Conservation (phyloP, 441 rosid species). For the Syzygium syzygioides region DNA sequence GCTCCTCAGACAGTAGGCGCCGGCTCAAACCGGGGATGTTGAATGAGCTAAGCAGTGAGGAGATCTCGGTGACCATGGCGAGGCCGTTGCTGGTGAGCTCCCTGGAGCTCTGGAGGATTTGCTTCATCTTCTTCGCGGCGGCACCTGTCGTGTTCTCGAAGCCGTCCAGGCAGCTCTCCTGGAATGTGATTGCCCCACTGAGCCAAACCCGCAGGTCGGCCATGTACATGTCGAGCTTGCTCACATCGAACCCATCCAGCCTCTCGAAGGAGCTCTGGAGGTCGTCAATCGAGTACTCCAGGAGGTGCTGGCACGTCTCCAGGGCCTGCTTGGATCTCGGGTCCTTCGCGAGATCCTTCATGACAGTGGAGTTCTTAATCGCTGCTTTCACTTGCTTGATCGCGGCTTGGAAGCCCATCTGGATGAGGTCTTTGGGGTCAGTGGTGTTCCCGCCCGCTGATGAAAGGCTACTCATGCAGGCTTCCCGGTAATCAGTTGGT, state of each 20-base stretch:
- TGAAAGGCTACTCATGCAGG: constrained; percentile 44
- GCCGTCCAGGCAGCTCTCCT: constrained; percentile 65
- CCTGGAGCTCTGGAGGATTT: constrained; percentile 28
- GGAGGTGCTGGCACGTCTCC: constrained; percentile 39
- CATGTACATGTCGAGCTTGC: constrained; percentile 24
- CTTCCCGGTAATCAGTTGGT: constrained; percentile 53
- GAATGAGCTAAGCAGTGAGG: constrained; percentile 26
- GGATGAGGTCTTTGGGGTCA: constrained; percentile 57
- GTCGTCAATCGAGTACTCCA: constrained; percentile 59
- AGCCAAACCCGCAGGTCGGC: constrained; percentile 65
- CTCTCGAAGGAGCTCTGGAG: constrained; percentile 36
- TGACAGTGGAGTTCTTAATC: constrained; percentile 28
- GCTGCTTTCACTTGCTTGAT: constrained; percentile 32
- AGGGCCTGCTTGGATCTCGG: constrained; percentile 47
- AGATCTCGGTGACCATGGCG: constrained; percentile 49
- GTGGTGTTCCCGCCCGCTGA: constrained; percentile 33
- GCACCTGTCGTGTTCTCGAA: constrained; percentile 50
- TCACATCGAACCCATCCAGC: constrained; percentile 29
- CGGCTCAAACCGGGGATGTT: constrained; percentile 19
- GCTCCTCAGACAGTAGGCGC: constrained; percentile 17
- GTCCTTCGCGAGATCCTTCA: constrained; percentile 38
- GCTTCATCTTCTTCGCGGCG: constrained; percentile 42
- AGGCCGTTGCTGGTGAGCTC: constrained; percentile 64
- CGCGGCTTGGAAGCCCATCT: constrained; percentile 39
- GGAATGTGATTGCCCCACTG: constrained; percentile 65